Percentiles rank a stretch among this genome's conserved stretches.
These are phyloP conservation scores for Penicillium sp. DNA, from an alignment of 2,329 filamentous ascomycete species.

Conservation along the genomic window DNA sequence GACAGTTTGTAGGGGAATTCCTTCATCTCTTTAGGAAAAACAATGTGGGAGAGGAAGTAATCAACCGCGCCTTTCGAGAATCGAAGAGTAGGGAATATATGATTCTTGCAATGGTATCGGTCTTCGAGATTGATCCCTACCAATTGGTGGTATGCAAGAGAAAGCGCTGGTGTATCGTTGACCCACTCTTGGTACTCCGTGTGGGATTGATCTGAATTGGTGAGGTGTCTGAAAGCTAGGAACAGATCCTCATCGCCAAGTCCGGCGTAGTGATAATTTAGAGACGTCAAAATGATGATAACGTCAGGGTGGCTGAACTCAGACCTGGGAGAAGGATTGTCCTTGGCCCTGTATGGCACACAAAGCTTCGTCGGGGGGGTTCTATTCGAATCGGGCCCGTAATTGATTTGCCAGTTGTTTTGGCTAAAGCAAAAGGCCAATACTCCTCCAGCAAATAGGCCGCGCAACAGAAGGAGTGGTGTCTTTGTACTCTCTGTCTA, in stretches of 20 bases:
- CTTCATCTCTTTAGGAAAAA: constrained; percentile 62
- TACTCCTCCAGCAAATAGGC: constrained; percentile 57
- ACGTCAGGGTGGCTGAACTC: constrained; percentile 65
- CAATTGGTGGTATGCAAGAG: constrained; percentile 42
- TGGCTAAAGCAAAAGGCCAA: constrained; percentile 52
- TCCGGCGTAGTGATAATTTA: constrained; percentile 59
- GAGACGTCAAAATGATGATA: constrained; percentile 54
- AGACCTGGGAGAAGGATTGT: constrained; percentile 53
- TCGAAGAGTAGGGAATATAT: constrained; percentile 55
- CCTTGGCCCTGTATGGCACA: constrained; percentile 62
- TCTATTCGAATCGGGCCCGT: constrained; percentile 52
- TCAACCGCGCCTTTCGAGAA: constrained; percentile 57
- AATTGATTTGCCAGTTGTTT: constrained; percentile 66
- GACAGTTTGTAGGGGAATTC: constrained; percentile 64
- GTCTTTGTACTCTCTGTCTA: constrained; percentile 44
- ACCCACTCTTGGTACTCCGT: constrained; percentile 47
- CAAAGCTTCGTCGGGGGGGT: constrained; percentile 54
- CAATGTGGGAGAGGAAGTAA: constrained; percentile 59
- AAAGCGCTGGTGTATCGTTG: constrained; percentile 33
- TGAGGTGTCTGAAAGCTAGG: constrained; percentile 48
- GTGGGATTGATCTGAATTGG: constrained; percentile 52
- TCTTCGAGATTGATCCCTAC: constrained; percentile 61
- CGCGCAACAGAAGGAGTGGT: constrained; percentile 32
- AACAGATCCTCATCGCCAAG: constrained; percentile 53
- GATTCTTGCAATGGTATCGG: constrained; percentile 42